Base-by-base conservation (phyloP, 129 eudicot genomes). In the Erigeron canadensis region DNA sequence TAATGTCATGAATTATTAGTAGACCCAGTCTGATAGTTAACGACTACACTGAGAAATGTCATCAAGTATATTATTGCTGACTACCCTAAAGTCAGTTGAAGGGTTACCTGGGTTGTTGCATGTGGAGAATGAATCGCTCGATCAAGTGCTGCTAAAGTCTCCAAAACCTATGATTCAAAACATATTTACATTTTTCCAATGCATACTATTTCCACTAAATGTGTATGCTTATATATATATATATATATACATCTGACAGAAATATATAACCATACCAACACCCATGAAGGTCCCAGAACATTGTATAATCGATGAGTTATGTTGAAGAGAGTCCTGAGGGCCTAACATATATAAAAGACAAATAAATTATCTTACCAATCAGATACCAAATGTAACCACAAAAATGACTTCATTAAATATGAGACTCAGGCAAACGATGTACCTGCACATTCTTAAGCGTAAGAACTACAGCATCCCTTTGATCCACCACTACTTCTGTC, bases 401-500 rank as follows among this genome's bases (percentile, higher is more conserved):
- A 23, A 44, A 8, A n/a, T n/a, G 47, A 63, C 41, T 39, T 8
- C 57, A 6, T 17, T 18, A 51, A 28, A 18, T 44, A 65, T 57
- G 58, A 39, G 18, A 61, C 46, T 40, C 63, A 55, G 17, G 10
- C 68, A 77, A 66, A 63, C 46, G 54, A 65, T 23, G 72, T 74
- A 84, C 99, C 99, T 95, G 99, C 65, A 95, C 93, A 72, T 95
- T 95, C 78, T 95, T 95, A 76, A 94, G 87, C 42, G 99, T 95
- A 55, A 95, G 89, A 69, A 95, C 83, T 70, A 95, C 83, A 46
- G 51, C 74, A 67, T 95, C 99, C 79, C 91, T 84, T 82, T 82
- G 97, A 65, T 90, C 97, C 55, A 73, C 87, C 65, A 81, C 80
- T 56, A 64, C 7, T 44, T 95, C 99, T 63, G 83, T 65, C 72